Conservation (phyloP, 768 basidiomycete species). For the Pleurotus citrinopileatus region DNA sequence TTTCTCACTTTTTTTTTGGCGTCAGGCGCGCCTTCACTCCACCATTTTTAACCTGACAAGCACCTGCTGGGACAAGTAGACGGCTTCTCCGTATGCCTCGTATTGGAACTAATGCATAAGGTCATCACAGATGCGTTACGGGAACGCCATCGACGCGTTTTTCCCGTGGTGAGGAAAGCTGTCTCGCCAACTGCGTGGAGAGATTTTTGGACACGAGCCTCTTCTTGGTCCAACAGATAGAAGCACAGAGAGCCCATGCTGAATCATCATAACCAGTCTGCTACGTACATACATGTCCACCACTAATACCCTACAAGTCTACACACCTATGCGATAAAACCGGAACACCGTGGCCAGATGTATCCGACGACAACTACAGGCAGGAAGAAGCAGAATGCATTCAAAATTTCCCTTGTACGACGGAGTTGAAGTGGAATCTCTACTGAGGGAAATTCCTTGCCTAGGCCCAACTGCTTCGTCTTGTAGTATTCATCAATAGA, state of each 20-base stretch:
- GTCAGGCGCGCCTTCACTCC: constrained; percentile 55
- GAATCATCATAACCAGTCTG: constrained; percentile 12
- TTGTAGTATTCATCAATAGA: constrained; percentile 67
- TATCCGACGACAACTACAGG: constrained; percentile 48
- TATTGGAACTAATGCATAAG: constrained; percentile 6
- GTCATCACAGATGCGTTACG: constrained; percentile 65
- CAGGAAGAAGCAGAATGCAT: constrained; percentile 71
- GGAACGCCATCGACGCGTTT: constrained; percentile 76
- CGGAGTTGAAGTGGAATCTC: constrained; percentile 63
- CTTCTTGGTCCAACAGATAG: constrained; percentile 72
- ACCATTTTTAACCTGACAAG: constrained; percentile 76
- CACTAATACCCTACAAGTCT: constrained; percentile 1
- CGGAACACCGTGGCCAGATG: constrained; percentile 37
- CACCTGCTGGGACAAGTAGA: constrained; percentile 90
- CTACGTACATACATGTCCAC: constrained; percentile 9
- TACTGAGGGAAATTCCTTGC: constrained; percentile 23
- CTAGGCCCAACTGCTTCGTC: constrained; percentile 40
- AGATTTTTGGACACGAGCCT: constrained; percentile 87
- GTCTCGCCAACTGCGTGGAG: constrained; percentile 87
- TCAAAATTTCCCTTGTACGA: constrained; percentile 50
- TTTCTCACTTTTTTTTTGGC: constrained; percentile 13
- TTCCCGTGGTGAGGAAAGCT: constrained; percentile 75
- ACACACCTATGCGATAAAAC: not conserved
- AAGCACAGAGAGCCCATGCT: constrained; percentile 36
- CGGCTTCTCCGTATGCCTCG: constrained; percentile 4